Conservation (phyloP, 257 asterid species). For the Ilex aquifolium region DNA sequence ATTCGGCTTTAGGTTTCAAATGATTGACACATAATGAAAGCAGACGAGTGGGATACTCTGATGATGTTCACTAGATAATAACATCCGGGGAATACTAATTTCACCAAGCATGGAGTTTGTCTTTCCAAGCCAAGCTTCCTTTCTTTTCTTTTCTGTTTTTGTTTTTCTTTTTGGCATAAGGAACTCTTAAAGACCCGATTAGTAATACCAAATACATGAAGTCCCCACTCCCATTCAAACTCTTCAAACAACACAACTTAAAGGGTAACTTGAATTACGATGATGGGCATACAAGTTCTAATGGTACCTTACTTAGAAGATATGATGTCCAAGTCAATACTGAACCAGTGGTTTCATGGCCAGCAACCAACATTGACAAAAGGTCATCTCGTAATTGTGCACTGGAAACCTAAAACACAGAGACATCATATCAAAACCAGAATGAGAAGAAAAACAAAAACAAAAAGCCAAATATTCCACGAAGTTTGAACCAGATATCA, state of each 20-base stretch:
- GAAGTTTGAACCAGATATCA: background rate
- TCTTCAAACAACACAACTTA: background rate
- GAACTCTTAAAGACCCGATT: no score
- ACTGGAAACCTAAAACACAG: constrained; percentile 68
- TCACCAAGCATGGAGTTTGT: no score
- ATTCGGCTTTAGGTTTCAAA: no score
- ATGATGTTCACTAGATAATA: no score
- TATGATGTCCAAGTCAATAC: constrained; percentile 88
- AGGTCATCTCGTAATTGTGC: constrained; percentile 86
- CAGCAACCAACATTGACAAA: constrained; percentile 98
- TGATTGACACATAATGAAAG: no score
- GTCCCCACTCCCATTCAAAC: no score
- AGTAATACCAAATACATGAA: no score
- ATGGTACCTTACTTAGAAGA: constrained; percentile 84
- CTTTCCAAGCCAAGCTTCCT: no score
- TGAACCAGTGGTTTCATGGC: constrained; percentile 97
- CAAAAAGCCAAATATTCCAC: background rate
- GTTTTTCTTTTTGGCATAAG: no score
- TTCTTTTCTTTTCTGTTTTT: no score
- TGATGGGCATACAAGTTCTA: background rate
- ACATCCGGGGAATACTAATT: no score
- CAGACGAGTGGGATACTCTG: no score
- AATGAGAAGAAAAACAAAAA: background rate
- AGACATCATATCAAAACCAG: background rate
- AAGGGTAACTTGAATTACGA: background rate